phyloP scores from a whole-genome alignment of 177 flowering plant species.

The Viscum album region DNA sequence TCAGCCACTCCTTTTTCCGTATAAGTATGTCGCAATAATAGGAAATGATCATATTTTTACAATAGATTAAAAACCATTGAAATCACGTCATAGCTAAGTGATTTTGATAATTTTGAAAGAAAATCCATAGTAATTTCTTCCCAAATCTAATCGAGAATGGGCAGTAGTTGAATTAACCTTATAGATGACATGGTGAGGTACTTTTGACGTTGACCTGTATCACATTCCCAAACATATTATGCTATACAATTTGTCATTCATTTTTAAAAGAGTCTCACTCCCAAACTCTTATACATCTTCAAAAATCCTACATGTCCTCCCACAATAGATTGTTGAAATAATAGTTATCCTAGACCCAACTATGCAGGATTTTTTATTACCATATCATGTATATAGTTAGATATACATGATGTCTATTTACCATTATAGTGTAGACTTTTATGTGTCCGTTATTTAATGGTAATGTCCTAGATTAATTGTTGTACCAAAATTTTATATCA shows the following conservation, averaged over 20 bases:
- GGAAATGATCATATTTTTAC: constrained; percentile 12
- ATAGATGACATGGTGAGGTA: too few relatives aligned
- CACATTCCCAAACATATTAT: background rate
- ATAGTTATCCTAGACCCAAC: too few relatives aligned
- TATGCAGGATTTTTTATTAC: too few relatives aligned
- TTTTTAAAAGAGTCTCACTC: background rate
- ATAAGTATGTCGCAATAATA: constrained; percentile 9
- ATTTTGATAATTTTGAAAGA: constrained; percentile 10
- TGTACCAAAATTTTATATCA: too few relatives aligned
- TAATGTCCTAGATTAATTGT: too few relatives aligned
- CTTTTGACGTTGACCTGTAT: background rate
- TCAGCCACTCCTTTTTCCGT: constrained; percentile 9
- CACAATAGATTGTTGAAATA: too few relatives aligned
- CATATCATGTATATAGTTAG: too few relatives aligned
- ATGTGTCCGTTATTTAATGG: too few relatives aligned
- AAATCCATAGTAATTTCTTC: constrained; percentile 13
- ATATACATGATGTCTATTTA: too few relatives aligned
- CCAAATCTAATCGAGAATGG: constrained; percentile 10
- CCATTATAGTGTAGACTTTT: too few relatives aligned
- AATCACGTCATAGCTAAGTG: background rate
- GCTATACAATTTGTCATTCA: background rate
- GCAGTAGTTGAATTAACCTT: constrained; percentile 12
- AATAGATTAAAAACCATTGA: constrained; percentile 6
- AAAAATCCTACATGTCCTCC: too few relatives aligned
- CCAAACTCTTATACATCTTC: background rate